Base-by-base conservation (phyloP, 2,329 filamentous ascomycete species). In the Hypomyces perniciosus region DNA sequence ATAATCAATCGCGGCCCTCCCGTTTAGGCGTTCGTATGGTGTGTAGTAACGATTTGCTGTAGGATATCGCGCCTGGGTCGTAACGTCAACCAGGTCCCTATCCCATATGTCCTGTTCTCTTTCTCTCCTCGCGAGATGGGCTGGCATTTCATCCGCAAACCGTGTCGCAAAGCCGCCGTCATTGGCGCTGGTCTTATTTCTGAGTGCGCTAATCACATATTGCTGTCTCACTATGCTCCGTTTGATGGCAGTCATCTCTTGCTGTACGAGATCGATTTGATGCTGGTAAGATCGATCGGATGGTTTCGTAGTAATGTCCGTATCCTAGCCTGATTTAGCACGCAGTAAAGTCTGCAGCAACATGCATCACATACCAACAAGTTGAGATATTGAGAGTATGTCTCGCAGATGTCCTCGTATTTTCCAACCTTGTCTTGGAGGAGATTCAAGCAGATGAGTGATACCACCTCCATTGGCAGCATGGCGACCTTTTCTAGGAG, bases 361-460 rank as follows among this genome's bases (percentile, higher is more conserved):
- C 5, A 20, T 10, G 5, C 10, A n/a, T 13, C 13, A 6, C 39
- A 29, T 62, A 75, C 73, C 35, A 76, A 57, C 2, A 62, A 65
- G 37, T 68, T 65, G 4, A 76, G 62, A 40, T 70, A 73, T 37
- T 70, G 63, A 0, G 68, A 72, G 45, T 76, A 77, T 0, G 68
- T 72, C 26, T 69, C 65, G 35, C 61, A 66, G 12, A 76, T 68
- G 29, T 69, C 67, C 3, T 69, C 64, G 31, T 65, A 64, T 41
- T 63, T 65, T 4, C 64, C 66, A 1, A 68, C 69, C 20, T 64
- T 59, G 38, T 76, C 71, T 40, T 66, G 60, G 1, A 75, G 52
- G 31, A 77, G 60, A 10, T 64, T 65, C 35, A 69, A 54, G 8
- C 63, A 64, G 8, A 75, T 57, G 13, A 77, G 57, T 1, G 70